Conservation (phyloP, 2,329 filamentous ascomycete species). For the Sporothrix schenckii region DNA sequence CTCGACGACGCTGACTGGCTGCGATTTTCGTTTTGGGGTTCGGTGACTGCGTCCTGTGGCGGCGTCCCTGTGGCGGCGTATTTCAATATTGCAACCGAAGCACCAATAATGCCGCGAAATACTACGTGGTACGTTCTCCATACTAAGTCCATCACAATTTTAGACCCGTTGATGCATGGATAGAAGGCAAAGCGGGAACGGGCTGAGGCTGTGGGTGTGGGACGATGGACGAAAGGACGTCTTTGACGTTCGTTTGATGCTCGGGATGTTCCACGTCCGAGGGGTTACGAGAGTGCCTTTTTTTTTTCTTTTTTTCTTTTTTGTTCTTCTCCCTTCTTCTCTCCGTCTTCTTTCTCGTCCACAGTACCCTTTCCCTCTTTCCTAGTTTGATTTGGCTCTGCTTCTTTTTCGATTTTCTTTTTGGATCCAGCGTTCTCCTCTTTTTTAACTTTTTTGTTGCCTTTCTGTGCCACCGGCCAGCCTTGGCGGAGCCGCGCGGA, state of each 20-base stretch:
- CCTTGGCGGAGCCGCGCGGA: too few relatives aligned
- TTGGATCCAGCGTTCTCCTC: background rate
- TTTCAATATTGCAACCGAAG: background rate
- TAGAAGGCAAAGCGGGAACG: constrained; percentile 1
- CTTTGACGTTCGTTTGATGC: background rate
- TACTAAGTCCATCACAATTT: too few relatives aligned
- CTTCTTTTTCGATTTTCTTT: background rate
- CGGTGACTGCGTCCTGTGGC: constrained; percentile 1
- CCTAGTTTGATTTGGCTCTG: constrained; percentile 2
- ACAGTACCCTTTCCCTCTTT: background rate
- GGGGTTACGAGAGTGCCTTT: background rate
- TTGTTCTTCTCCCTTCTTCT: background rate
- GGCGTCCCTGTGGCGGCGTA: too few relatives aligned
- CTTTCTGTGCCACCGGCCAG: background rate
- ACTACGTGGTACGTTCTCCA: background rate
- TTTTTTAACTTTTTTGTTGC: background rate
- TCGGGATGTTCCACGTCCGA: constrained; percentile 1
- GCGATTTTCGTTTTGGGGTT: background rate
- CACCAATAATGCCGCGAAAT: background rate
- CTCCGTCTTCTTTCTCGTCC: too few relatives aligned
- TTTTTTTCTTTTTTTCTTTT: background rate
- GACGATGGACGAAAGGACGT: background rate
- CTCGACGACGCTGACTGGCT: background rate
- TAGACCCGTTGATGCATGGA: background rate
- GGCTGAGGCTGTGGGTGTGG: background rate